phyloP scores from a whole-genome alignment of 306 rosid species.

The Trifolium fragiferum region DNA sequence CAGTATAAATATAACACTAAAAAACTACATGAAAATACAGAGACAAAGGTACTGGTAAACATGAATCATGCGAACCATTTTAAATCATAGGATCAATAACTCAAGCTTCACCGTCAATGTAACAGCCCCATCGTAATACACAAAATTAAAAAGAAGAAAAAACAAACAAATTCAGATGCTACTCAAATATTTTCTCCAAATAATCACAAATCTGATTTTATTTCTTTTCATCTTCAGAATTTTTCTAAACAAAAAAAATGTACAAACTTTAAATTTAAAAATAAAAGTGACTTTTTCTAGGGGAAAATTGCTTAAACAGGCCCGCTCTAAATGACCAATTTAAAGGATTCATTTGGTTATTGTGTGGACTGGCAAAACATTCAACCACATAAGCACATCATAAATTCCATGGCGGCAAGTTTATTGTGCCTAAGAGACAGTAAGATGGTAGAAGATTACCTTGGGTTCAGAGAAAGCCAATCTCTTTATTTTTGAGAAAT shows the following conservation, averaged over 20 bases:
- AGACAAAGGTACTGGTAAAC: not conserved
- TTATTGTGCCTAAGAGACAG: constrained; percentile 7
- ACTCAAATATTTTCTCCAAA: constrained; percentile 6
- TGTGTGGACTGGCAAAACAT: not conserved
- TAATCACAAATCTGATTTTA: not conserved
- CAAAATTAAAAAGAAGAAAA: not conserved
- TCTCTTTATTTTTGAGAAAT: constrained; percentile 89
- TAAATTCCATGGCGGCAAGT: not conserved
- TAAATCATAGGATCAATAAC: constrained; percentile 16
- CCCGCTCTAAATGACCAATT: not conserved
- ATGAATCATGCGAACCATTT: not conserved
- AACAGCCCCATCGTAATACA: not conserved
- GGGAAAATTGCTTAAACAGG: not conserved
- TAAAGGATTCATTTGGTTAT: not conserved
- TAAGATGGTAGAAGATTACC: constrained; percentile 45
- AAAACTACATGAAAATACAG: not conserved
- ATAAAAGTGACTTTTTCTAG: not conserved
- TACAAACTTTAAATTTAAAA: not conserved
- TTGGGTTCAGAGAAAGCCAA: constrained; percentile 83
- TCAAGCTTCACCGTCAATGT: constrained; percentile 4
- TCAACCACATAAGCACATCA: constrained; percentile 9
- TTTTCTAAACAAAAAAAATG: not conserved
- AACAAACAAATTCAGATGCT: not conserved
- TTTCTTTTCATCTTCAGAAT: not conserved
- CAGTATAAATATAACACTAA: not conserved